A percentile compares a stretch with the other conserved stretches of the same genome.
phyloP scores from a whole-genome alignment of 2,329 filamentous ascomycete species.

The Amylocarpus encephaloides region DNA sequence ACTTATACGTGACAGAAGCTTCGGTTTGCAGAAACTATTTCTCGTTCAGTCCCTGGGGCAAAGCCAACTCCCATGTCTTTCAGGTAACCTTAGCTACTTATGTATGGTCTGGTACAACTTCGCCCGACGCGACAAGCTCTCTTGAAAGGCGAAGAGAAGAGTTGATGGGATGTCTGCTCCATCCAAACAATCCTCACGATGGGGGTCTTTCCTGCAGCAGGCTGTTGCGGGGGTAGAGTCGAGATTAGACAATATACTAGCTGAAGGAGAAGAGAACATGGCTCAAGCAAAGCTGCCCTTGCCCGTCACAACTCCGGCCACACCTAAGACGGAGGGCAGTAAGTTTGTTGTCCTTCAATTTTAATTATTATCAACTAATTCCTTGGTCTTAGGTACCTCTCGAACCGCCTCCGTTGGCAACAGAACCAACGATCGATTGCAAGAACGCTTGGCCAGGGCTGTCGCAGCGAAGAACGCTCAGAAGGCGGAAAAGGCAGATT shows the following conservation, averaged over 20 bases:
- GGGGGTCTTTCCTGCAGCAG: conserved; percentile 78
- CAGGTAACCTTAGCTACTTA: conserved; percentile 16
- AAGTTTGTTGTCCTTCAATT: conserved; percentile 11
- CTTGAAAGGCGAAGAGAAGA: conserved; percentile 12
- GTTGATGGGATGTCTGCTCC: conserved; percentile 27
- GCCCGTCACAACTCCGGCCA: conserved; percentile 31
- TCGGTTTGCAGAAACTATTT: background rate
- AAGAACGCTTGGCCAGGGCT: conserved; percentile 83
- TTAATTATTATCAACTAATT: background rate
- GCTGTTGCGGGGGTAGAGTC: conserved; percentile 93
- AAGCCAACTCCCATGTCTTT: conserved; percentile 5
- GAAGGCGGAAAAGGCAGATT: conserved; percentile 39
- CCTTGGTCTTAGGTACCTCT: conserved; percentile 41
- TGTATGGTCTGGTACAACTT: conserved; percentile 18
- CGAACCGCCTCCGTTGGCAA: conserved; percentile 58
- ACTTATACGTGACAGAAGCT: background rate
- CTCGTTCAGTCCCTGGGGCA: background rate
- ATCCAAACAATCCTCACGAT: conserved; percentile 50
- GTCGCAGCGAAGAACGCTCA: conserved; percentile 62
- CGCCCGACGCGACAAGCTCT: conserved; percentile 17
- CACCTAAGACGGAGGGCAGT: conserved; percentile 33
- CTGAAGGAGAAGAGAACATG: conserved; percentile 60
- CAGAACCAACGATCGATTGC: conserved; percentile 71
- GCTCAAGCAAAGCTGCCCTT: conserved; percentile 37
- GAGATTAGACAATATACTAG: conserved; percentile 81